Evolutionary conservation across 2,329 filamentous ascomycete species (phyloP).

Genomic region (Aspergillus novofumigatus): DNA sequence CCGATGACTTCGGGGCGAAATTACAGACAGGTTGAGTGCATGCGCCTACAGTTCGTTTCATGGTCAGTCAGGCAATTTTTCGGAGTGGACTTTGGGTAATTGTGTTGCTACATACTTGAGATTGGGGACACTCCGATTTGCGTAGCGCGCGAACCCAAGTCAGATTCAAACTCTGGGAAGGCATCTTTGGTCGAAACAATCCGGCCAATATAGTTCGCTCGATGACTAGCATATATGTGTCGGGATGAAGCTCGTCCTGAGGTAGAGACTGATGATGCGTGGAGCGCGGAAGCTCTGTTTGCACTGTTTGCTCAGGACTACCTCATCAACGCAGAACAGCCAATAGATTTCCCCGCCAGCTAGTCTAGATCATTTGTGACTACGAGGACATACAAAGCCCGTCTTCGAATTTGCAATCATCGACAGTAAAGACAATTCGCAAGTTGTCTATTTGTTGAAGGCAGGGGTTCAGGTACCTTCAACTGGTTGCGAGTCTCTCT

Average conservation of each 20-base stretch:
- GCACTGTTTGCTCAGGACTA: conserved; percentile 24
- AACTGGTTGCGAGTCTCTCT: not conserved
- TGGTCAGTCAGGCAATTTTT: not conserved
- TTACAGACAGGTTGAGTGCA: conserved; percentile 10
- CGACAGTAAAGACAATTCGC: not conserved
- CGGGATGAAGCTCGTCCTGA: not conserved
- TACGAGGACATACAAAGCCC: not conserved
- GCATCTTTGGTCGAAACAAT: conserved; percentile 15
- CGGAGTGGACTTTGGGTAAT: not conserved
- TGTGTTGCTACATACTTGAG: conserved; percentile 14
- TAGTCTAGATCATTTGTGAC: not conserved
- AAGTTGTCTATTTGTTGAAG: not conserved
- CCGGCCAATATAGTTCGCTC: not conserved
- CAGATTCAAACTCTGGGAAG: conserved; percentile 16
- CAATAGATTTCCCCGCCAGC: not conserved
- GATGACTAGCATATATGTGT: not conserved
- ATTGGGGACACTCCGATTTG: conserved; percentile 9
- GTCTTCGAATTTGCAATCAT: not conserved
- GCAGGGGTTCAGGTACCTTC: not conserved
- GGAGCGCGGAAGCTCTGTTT: conserved; percentile 18
- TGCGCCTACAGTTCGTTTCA: conserved; percentile 10
- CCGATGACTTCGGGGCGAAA: not conserved
- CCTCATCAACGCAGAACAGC: not conserved
- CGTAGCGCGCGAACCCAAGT: conserved; percentile 17
- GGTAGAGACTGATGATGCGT: conserved; percentile 1